A percentile compares a stretch with the other conserved stretches of the same genome.
Conservation (phyloP, 1,284 basidiomycete genomes). For the Trichosporon inkin region DNA sequence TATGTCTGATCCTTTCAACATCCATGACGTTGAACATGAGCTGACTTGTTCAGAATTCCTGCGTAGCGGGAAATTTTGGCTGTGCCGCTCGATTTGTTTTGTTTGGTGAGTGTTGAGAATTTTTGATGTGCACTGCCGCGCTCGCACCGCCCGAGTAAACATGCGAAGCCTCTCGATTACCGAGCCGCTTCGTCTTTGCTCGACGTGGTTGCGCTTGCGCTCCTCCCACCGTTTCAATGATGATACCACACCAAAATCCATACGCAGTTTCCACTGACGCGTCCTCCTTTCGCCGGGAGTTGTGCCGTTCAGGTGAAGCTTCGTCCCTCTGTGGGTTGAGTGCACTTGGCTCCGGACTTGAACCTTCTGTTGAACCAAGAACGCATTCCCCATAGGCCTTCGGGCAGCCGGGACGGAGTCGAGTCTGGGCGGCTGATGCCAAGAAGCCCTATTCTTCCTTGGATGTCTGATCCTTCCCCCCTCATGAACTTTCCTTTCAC, state of each 20-base stretch:
- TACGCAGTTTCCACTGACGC: conserved; percentile 54
- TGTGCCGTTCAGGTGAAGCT: conserved; percentile 29
- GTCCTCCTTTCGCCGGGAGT: conserved; percentile 49
- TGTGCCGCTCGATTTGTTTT: background rate
- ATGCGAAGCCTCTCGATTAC: background rate
- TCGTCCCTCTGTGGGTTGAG: conserved; percentile 24
- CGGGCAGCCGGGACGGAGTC: conserved; percentile 28
- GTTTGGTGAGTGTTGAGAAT: conserved; percentile 8
- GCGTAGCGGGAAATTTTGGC: background rate
- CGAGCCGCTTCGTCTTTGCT: background rate
- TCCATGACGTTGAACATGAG: background rate
- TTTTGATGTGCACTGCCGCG: background rate
- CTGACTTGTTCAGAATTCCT: conserved; percentile 17
- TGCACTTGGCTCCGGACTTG: conserved; percentile 36
- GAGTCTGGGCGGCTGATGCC: conserved; percentile 40
- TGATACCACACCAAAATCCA: conserved; percentile 50
- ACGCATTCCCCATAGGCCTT: conserved; percentile 35
- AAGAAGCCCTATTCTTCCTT: conserved; percentile 52
- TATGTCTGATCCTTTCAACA: conserved; percentile 47
- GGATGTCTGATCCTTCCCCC: conserved; percentile 48
- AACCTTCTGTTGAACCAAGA: conserved; percentile 44
- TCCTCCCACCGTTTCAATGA: conserved; percentile 27
- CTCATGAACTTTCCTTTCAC: background rate
- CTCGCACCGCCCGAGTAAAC: conserved; percentile 2
- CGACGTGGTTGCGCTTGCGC: background rate